Conservation (phyloP, 2,329 filamentous ascomycete species). For the Hansfordia pulvinata region DNA sequence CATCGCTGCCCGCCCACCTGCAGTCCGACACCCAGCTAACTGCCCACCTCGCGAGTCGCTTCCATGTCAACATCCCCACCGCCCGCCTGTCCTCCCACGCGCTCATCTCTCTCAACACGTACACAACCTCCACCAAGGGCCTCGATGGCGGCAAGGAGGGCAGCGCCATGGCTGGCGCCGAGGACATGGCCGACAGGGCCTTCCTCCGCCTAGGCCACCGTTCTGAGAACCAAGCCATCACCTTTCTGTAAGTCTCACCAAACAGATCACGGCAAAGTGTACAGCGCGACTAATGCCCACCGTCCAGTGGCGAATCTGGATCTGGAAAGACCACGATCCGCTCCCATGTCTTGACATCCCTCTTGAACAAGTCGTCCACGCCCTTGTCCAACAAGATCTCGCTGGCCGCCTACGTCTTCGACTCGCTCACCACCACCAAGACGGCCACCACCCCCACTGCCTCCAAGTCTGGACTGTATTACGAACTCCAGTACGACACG, state of each 20-base stretch:
- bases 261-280: constrained; percentile 3
- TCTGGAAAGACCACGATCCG: constrained; percentile 92
- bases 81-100: constrained; percentile 84
- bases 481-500: constrained; percentile 94
- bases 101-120: constrained; percentile 87
- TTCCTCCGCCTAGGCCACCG: constrained; percentile 76
- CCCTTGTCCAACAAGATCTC: constrained; percentile 89
- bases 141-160: constrained; percentile 85
- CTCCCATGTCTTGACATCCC: constrained; percentile 71
- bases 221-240: constrained; percentile 82
- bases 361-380: constrained; percentile 82
- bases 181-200: constrained; percentile 79
- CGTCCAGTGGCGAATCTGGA: constrained; percentile 75
- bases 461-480: constrained; percentile 89
- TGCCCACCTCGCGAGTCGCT: constrained; percentile 73
- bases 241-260: constrained; percentile 71
- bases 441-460: constrained; percentile 90
- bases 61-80: constrained; percentile 81
- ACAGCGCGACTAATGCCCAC: constrained; percentile 6
- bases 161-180: constrained; percentile 81
- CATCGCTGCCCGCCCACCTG: constrained; percentile 71
- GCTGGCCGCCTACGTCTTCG: constrained; percentile 88
- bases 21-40: constrained; percentile 70
- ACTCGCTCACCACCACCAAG: constrained; percentile 92
- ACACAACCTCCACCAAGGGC: constrained; percentile 76